Conservation (phyloP, 352 stramenopile species). For the Phytophthora melonis region DNA sequence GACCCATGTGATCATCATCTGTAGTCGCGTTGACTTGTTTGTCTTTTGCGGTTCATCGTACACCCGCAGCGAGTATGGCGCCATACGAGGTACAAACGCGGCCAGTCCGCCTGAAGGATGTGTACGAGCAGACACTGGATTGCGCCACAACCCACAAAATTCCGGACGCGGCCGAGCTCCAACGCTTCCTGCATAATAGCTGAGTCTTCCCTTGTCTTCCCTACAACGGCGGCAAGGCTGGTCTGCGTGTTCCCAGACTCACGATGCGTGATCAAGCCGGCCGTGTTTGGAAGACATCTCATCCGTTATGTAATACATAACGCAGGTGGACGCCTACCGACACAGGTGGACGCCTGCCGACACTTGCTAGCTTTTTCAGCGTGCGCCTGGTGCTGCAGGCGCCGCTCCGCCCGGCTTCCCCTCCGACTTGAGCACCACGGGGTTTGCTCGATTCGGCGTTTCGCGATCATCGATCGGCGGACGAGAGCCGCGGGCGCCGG, state of each 20-base stretch:
- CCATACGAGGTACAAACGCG: background rate
- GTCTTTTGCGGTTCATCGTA: background rate
- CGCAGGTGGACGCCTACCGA: background rate
- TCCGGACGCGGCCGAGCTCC: background rate
- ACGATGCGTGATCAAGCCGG: constrained; percentile 1
- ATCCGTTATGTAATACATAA: background rate
- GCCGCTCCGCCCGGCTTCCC: constrained; percentile 22
- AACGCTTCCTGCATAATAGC: background rate
- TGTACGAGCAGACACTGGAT: background rate
- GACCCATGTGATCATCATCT: background rate
- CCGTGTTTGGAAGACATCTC: constrained; percentile 13
- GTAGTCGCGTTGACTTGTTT: background rate
- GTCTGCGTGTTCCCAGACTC: constrained; percentile 7
- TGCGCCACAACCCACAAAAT: background rate
- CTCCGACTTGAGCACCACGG: constrained; percentile 20
- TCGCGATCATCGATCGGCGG: background rate
- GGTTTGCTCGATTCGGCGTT: background rate
- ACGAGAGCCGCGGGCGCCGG: background rate
- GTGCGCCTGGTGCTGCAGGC: constrained; percentile 24
- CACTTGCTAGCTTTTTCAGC: background rate
- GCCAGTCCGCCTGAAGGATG: background rate
- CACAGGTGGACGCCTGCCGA: background rate
- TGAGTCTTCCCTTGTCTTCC: background rate
- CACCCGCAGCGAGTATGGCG: background rate
- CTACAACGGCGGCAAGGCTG: constrained; percentile 1